Conservation (phyloP, 257 asterid species). For the Solanum rostratum region DNA sequence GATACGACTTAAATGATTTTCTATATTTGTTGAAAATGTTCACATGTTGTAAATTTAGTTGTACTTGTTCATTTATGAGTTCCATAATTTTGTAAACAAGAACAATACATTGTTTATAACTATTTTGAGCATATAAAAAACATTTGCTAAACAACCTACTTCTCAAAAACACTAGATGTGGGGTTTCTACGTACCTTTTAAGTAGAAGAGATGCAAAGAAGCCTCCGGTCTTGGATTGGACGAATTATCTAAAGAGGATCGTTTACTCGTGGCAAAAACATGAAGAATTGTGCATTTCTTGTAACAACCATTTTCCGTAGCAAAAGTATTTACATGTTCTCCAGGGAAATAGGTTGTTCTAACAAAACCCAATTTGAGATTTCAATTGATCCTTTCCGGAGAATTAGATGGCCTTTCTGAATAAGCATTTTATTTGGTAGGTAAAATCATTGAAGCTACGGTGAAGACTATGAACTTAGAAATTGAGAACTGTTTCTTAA, state of each 20-base stretch:
- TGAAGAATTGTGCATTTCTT: not conserved
- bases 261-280: not conserved
- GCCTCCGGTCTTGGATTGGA: not conserved
- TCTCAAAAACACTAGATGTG: not conserved
- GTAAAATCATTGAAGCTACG: too few species aligned
- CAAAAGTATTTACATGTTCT: not conserved
- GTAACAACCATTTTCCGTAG: not conserved
- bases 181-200: not conserved
- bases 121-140: not conserved
- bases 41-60: not conserved
- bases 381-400: too few species aligned
- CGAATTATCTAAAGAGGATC: not conserved
- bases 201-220: not conserved
- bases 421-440: too few species aligned
- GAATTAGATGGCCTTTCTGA: too few species aligned
- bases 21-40: not conserved
- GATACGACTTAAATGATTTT: not conserved
- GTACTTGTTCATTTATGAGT: not conserved
- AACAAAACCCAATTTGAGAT: too few species aligned
- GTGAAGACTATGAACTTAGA: too few species aligned
- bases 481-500: not conserved
- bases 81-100: not conserved
- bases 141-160: not conserved
- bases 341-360: not conserved
- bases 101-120: not conserved